Percentiles rank a stretch among this genome's conserved stretches.
Evolutionary conservation across 768 basidiomycete genomes (phyloP).

Genomic region (Peribolospora kevripleyi): DNA sequence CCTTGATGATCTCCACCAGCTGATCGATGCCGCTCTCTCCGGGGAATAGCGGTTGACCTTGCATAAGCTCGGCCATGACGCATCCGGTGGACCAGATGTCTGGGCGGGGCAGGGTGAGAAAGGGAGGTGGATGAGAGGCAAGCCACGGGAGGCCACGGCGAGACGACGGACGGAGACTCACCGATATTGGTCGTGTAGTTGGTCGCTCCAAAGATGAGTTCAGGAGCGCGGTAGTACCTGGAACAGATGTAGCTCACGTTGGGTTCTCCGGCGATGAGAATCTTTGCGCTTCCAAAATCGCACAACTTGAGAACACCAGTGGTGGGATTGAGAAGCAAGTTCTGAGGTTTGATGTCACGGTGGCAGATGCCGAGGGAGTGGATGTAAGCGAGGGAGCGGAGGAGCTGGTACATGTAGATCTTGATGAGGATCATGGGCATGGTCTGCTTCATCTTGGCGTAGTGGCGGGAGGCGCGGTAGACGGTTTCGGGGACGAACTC

Average conservation of each 20-base stretch:
- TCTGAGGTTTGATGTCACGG: slow-evolving; percentile 99
- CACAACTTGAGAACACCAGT: slow-evolving; percentile 93
- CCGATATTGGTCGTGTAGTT: slow-evolving; percentile 99
- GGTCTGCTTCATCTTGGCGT: slow-evolving; percentile 96
- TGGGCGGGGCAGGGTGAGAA: slow-evolving; percentile 15
- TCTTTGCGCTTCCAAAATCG: slow-evolving; percentile 98
- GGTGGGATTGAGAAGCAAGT: slow-evolving; percentile 83
- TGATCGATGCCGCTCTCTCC: slow-evolving; percentile 98
- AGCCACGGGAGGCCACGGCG: no score
- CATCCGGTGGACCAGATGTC: slow-evolving; percentile 99
- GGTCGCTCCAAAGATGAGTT: slow-evolving; percentile 96
- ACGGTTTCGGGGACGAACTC: slow-evolving; percentile 99
- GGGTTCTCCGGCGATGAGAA: slow-evolving; percentile 87
- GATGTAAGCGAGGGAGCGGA: slow-evolving; percentile 95
- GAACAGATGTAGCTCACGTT: slow-evolving; percentile 99
- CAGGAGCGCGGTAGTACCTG: slow-evolving; percentile 94
- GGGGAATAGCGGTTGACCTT: slow-evolving; percentile 95
- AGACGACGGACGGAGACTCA: slow-evolving; percentile 22
- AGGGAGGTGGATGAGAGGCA: no score
- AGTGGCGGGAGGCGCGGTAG: slow-evolving; percentile 94
- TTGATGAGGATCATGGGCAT: slow-evolving; percentile 99
- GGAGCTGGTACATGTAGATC: slow-evolving; percentile 84
- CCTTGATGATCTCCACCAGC: slow-evolving; percentile 98
- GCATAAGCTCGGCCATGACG: slow-evolving; percentile 99
- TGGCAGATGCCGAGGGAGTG: slow-evolving; percentile 99